phyloP scores from a whole-genome alignment of 169 alveolate species.

The Plasmodium vivax region DNA sequence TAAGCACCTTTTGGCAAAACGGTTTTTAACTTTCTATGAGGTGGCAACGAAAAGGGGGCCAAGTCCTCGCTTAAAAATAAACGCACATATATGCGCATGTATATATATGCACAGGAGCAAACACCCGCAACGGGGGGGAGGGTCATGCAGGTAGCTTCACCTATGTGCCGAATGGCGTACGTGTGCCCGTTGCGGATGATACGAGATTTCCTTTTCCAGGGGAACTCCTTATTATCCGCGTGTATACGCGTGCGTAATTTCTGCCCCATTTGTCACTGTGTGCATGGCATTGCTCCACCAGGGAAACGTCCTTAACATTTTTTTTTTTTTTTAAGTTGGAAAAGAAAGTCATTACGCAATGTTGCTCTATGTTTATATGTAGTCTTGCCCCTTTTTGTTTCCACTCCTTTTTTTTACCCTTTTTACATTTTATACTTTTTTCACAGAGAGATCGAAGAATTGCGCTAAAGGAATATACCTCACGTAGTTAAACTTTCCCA shows the following conservation, averaged over 20 bases:
- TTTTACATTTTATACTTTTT: neutral
- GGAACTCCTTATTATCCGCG: neutral
- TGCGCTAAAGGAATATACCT: neutral
- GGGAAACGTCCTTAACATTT: neutral
- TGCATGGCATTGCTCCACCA: neutral
- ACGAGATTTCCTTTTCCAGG: neutral
- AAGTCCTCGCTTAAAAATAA: neutral
- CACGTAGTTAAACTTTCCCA: neutral
- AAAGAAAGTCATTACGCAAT: neutral
- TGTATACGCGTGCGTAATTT: neutral
- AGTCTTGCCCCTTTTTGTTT: neutral
- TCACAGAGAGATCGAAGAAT: neutral
- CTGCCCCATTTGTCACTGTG: neutral
- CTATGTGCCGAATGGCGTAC: neutral
- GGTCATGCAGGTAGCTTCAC: neutral
- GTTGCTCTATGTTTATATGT: neutral
- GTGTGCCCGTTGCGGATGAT: neutral
- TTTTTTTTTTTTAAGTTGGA: neutral
- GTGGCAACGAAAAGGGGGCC: neutral
- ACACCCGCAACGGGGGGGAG: neutral
- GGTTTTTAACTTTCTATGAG: neutral
- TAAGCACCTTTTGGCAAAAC: neutral
- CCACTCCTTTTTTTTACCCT: neutral
- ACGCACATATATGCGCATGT: neutral
- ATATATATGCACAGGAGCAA: neutral